These are phyloP conservation scores for Salix udensis DNA, from an alignment of 345 rosid genomes.

Conservation along the genomic window DNA sequence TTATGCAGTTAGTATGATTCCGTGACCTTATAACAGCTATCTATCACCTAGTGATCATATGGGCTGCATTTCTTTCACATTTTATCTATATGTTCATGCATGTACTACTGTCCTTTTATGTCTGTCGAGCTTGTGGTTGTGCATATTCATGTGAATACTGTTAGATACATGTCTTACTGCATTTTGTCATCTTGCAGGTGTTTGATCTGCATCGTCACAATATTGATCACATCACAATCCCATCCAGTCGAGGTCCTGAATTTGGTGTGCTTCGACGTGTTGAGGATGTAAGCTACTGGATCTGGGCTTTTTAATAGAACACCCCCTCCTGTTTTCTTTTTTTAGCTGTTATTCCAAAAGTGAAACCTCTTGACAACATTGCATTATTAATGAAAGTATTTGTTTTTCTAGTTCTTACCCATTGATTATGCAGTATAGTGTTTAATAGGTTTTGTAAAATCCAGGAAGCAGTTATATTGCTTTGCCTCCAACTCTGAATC, in stretches of 20 bases:
- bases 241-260: conserved; percentile 69
- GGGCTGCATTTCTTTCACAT: not conserved
- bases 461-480: not conserved
- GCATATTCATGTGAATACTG: not conserved
- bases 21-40: not conserved
- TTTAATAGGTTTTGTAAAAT: not conserved
- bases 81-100: not conserved
- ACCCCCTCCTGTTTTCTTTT: no score
- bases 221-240: conserved; percentile 88
- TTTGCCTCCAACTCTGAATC: not conserved
- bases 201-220: conserved; percentile 91
- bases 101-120: not conserved
- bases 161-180: not conserved
- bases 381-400: not conserved
- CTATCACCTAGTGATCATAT: not conserved
- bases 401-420: not conserved
- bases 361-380: not conserved
- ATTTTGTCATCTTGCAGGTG: conserved; percentile 43
- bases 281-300: conserved; percentile 62
- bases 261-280: conserved; percentile 86
- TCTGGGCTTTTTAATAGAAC: not conserved
- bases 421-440: no score
- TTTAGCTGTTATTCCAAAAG: not conserved
- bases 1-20: not conserved
- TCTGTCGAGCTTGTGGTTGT: not conserved